Conservation (phyloP, 129 eudicot genomes). For the Flaveria bidentis region DNA sequence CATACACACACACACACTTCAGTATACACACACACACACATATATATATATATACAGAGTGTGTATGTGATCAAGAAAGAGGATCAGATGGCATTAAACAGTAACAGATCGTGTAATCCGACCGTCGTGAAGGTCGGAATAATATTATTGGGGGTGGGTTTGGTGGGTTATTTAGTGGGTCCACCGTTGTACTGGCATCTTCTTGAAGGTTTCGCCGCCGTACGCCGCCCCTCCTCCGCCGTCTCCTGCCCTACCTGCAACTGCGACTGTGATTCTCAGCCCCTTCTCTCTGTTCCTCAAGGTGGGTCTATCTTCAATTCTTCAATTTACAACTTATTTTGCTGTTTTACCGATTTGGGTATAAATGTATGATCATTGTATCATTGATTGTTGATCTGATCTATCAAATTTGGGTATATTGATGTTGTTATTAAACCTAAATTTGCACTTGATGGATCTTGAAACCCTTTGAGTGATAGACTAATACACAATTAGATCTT, state of each 20-base stretch:
- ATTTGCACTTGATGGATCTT: slow-evolving; percentile 15
- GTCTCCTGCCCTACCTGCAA: slow-evolving; percentile 69
- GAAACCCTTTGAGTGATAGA: not conserved
- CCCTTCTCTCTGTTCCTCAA: slow-evolving; percentile 72
- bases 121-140: slow-evolving; percentile 53
- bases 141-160: slow-evolving; percentile 55
- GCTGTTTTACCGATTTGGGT: not conserved
- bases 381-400: not conserved
- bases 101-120: slow-evolving; percentile 50
- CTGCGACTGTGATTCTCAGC: slow-evolving; percentile 78
- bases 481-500: slow-evolving; percentile 4
- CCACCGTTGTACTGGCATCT: slow-evolving; percentile 94
- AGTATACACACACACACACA: not conserved
- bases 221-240: slow-evolving; percentile 52
- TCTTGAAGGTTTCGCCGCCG: slow-evolving; percentile 74
- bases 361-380: not conserved
- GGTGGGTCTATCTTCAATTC: slow-evolving; percentile 30
- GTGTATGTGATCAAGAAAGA: not conserved
- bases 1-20: too few species aligned
- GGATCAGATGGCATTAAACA: slow-evolving; percentile 50
- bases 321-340: too few species aligned
- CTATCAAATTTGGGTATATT: not conserved
- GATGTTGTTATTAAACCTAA: slow-evolving; percentile 12
- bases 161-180: slow-evolving; percentile 71
- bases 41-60: not conserved